Conservation (phyloP, 176 grass and related monocot species). For the Cenchrus purpureus region DNA sequence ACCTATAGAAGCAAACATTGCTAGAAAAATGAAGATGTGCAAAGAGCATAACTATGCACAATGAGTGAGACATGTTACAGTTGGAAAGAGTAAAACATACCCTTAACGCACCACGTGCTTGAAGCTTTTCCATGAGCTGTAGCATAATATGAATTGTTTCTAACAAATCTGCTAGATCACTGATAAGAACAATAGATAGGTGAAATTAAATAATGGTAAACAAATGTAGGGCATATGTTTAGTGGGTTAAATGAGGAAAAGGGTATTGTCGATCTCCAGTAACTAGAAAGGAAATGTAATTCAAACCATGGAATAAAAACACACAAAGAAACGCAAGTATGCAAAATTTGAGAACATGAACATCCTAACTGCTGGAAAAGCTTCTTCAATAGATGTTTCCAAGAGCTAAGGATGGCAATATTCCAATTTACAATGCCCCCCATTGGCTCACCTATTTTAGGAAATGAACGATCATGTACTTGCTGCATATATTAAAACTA, state of each 20-base stretch:
- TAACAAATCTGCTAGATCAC: conserved; percentile 92
- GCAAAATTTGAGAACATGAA: neutral
- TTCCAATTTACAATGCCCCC: no score
- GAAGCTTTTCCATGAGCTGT: conserved; percentile 96
- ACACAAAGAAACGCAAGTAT: neutral
- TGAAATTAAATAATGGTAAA: conserved; percentile 28
- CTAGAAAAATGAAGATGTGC: conserved; percentile 22
- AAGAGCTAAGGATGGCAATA: no score
- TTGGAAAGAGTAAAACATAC: conserved; percentile 51
- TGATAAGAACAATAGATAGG: conserved; percentile 46
- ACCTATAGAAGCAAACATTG: conserved; percentile 21
- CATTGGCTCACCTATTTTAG: neutral
- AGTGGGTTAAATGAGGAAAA: conserved; percentile 10
- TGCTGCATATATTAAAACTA: conserved; percentile 17
- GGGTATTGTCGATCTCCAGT: conserved; percentile 11
- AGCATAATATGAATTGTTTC: conserved; percentile 93
- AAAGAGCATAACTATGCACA: neutral
- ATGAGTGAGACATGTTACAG: conserved; percentile 20
- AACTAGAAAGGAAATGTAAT: conserved; percentile 23
- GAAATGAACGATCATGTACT: neutral
- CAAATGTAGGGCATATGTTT: conserved; percentile 6
- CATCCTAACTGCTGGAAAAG: no score
- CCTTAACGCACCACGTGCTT: conserved; percentile 82
- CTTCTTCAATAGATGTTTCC: no score
- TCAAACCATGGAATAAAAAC: conserved; percentile 15